Evolutionary conservation across 371 early-diverging fungal species (phyloP), one percentile per base, ranked within the genome.

Genomic region (Cladochytrium tenue): DNA sequence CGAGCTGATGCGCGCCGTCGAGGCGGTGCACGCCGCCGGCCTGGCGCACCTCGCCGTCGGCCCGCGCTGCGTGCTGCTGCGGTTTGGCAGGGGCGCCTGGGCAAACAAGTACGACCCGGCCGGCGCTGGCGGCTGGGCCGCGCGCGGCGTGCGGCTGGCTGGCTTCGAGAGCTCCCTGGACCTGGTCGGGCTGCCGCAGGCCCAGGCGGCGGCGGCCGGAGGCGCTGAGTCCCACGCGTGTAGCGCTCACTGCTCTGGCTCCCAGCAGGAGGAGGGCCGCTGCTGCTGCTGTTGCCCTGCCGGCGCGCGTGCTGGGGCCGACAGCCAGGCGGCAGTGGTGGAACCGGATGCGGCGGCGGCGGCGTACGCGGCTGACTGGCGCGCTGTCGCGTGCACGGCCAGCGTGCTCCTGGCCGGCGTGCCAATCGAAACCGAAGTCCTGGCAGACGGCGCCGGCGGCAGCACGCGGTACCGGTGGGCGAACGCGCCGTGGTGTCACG

Each of bases 351-450:
- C n/a, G n/a, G n/a, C n/a, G n/a, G n/a, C n/a, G n/a, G n/a, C n/a
- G n/a, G n/a, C 27, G 33, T 81, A 71, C 58, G 79, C 81, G 58
- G 53, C 70, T n/a, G 83, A 82, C 53, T 79, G 80, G 81, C 76
- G 74, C 62, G 81, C 75, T 55, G 71, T 67, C 4, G 81, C 80
- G 2, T 53, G 67, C 0, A 66, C 77, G 28, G 31, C 71, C 3
- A 75, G 77, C 52, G 67, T 74, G 30, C 34, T 81, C 25, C 56
- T 82, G 25, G 81, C 79, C 69, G 79, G 81, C 13, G 32, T 51
- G 60, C 74, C 74, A 43, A 68, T 81, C 71, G 56, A 68, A n/a
- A 69, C 76, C 25, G 51, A 32, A 2, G 67, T 68, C 51, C 65
- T 34, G 26, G 65, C 51, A 3, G n/a, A 23, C n/a, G 63, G 51